Conservation (phyloP, 164 flowering plant genomes). For the Nymphaea colorata region DNA sequence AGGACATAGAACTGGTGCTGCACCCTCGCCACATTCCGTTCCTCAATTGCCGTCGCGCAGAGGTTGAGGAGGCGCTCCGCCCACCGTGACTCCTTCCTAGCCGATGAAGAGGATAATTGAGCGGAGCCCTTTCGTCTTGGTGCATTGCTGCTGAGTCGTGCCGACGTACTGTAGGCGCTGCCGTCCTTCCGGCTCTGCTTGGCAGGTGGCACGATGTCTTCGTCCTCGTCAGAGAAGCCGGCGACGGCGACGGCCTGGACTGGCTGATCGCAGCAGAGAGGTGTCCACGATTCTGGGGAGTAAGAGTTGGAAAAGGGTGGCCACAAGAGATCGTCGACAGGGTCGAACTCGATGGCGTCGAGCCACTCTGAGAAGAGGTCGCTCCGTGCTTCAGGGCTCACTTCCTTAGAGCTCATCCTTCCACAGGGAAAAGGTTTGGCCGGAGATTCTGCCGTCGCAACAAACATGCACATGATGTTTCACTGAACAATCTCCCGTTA, state of each 20-base stretch:
- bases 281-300: neutral
- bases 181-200: neutral
- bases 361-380: neutral
- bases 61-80: constrained; percentile 78
- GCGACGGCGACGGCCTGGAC: neutral
- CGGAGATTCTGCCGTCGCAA: neutral
- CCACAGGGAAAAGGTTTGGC: neutral
- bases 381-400: neutral
- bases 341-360: neutral
- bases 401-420: neutral
- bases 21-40: constrained; percentile 35
- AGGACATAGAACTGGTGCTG: constrained; percentile 66
- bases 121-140: neutral
- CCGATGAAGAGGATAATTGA: neutral
- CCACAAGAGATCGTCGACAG: neutral
- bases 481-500: no score
- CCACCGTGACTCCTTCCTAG: constrained; percentile 66
- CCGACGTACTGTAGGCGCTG: neutral
- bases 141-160: neutral
- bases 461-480: neutral
- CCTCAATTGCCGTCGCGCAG: constrained; percentile 52
- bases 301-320: neutral
- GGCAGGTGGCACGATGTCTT: neutral
- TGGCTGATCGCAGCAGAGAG: neutral
- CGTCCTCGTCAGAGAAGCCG: neutral